These are phyloP conservation scores for Apiospora malaysiana DNA, from an alignment of 2,329 filamentous ascomycete genomes.

Conservation along the genomic window DNA sequence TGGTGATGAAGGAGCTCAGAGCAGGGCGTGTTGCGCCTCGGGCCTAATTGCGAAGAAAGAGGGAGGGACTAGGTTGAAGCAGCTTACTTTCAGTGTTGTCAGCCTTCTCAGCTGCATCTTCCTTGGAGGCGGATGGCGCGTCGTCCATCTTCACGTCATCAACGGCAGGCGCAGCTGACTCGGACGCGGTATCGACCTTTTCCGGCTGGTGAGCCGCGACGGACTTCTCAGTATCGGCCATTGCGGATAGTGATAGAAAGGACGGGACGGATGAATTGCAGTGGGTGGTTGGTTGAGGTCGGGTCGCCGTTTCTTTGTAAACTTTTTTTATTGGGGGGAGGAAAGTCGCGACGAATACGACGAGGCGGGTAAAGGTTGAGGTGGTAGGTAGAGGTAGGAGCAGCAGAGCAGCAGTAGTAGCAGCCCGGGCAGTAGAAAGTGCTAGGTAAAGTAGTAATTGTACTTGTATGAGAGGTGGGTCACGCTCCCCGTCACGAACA, in stretches of 20 bases:
- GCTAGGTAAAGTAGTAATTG: conserved; percentile 15
- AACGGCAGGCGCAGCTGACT: conserved; percentile 21
- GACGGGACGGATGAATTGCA: not conserved
- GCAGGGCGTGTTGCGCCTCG: not conserved
- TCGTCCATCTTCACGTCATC: conserved; percentile 29
- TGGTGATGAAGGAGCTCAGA: not conserved
- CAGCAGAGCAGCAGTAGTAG: not conserved
- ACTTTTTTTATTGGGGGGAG: not conserved
- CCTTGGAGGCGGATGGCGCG: conserved; percentile 34
- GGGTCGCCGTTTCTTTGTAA: not conserved
- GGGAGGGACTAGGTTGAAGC: not conserved
- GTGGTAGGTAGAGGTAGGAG: not conserved
- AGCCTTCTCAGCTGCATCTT: conserved; percentile 26
- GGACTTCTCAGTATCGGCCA: conserved; percentile 16
- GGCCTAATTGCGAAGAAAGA: conserved; percentile 27
- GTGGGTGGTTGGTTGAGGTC: not conserved
- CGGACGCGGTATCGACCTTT: conserved; percentile 28
- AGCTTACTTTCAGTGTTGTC: conserved; percentile 24
- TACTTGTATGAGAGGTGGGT: conserved; percentile 19
- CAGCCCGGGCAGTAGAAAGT: not conserved
- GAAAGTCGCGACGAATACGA: conserved; percentile 16
- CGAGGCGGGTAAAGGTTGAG: conserved; percentile 14
- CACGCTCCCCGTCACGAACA: conserved; percentile 19
- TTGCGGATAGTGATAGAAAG: not conserved
- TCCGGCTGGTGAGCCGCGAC: conserved; percentile 7